These are phyloP conservation scores for Tetragonia tetragonoides DNA, from an alignment of 148 eudicot genomes.

Conservation along the genomic window DNA sequence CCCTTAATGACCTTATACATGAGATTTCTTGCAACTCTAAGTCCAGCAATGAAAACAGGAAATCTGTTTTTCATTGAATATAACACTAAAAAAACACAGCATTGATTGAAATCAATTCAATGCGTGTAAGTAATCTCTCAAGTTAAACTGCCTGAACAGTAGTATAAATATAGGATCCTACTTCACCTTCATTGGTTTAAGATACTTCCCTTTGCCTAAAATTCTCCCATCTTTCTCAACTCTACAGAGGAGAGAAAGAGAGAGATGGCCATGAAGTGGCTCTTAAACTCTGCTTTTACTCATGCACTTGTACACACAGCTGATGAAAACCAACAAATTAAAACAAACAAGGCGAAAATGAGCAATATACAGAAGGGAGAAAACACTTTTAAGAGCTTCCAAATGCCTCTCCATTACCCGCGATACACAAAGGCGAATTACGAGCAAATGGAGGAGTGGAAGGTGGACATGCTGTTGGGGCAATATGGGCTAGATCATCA, in stretches of 20 bases:
- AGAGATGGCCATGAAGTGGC: constrained; percentile 25
- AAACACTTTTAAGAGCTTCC: constrained; percentile 19
- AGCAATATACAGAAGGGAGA: neutral
- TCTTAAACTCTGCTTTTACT: constrained; percentile 20
- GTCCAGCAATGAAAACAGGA: constrained; percentile 10
- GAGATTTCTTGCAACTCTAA: constrained; percentile 24
- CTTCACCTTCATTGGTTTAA: constrained; percentile 4
- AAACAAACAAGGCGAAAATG: constrained; percentile 2
- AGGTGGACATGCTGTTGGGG: constrained; percentile 33
- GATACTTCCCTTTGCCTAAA: neutral
- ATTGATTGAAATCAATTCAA: constrained; percentile 17
- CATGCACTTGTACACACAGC: constrained; percentile 10
- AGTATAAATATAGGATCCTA: constrained; percentile 14
- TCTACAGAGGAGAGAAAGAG: neutral
- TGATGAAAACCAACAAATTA: constrained; percentile 1
- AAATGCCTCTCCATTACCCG: constrained; percentile 43
- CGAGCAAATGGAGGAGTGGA: constrained; percentile 43
- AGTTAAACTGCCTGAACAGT: neutral
- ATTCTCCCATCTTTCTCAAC: neutral
- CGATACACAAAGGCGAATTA: constrained; percentile 34
- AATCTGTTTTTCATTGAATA: neutral
- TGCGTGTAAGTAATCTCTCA: constrained; percentile 25
- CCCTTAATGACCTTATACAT: neutral
- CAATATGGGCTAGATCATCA: constrained; percentile 36
- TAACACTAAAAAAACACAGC: neutral